Conservation (phyloP, 2,329 filamentous ascomycete genomes). For the Nemania serpens region DNA sequence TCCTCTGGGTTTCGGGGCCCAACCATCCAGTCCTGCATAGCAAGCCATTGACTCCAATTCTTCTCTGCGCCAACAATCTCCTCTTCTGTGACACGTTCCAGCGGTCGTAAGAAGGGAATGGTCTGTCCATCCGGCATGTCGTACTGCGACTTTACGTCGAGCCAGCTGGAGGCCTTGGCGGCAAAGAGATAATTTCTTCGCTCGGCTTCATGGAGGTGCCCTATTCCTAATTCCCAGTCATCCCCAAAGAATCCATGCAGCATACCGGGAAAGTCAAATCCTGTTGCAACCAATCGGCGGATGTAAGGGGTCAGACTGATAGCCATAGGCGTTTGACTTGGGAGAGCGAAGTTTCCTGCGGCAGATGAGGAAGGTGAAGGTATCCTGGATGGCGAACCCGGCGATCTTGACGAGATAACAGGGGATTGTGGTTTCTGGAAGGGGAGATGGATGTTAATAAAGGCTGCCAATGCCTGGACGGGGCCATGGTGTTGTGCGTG, state of each 20-base stretch:
- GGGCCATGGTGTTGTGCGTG: slow-evolving; percentile 82
- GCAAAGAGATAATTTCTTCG: slow-evolving; percentile 94
- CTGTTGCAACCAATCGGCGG: slow-evolving; percentile 85
- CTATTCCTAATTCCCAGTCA: slow-evolving; percentile 81
- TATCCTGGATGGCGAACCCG: slow-evolving; percentile 44
- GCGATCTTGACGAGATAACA: slow-evolving; percentile 46
- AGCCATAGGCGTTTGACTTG: slow-evolving; percentile 41
- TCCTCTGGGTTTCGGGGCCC: slow-evolving; percentile 72
- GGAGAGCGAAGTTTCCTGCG: slow-evolving; percentile 38
- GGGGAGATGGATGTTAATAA: slow-evolving; percentile 89
- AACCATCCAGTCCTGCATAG: slow-evolving; percentile 99
- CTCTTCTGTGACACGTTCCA: slow-evolving; percentile 74
- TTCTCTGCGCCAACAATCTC: slow-evolving; percentile 84
- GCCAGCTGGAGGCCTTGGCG: slow-evolving; percentile 89
- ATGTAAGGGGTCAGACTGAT: slow-evolving; percentile 87
- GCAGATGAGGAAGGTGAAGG: slow-evolving; percentile 37
- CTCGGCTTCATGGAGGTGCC: slow-evolving; percentile 84
- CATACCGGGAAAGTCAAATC: slow-evolving; percentile 85
- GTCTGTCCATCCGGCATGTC: slow-evolving; percentile 84
- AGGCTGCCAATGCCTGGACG: slow-evolving; percentile 86
- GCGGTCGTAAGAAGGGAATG: slow-evolving; percentile 82
- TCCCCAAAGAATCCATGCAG: slow-evolving; percentile 97
- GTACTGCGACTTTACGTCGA: slow-evolving; percentile 86
- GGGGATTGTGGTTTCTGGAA: slow-evolving; percentile 69
- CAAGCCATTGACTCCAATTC: slow-evolving; percentile 92